These are phyloP conservation scores for Leccinum olivaceopallidum DNA, from an alignment of 768 basidiomycete species.

Conservation along the genomic window DNA sequence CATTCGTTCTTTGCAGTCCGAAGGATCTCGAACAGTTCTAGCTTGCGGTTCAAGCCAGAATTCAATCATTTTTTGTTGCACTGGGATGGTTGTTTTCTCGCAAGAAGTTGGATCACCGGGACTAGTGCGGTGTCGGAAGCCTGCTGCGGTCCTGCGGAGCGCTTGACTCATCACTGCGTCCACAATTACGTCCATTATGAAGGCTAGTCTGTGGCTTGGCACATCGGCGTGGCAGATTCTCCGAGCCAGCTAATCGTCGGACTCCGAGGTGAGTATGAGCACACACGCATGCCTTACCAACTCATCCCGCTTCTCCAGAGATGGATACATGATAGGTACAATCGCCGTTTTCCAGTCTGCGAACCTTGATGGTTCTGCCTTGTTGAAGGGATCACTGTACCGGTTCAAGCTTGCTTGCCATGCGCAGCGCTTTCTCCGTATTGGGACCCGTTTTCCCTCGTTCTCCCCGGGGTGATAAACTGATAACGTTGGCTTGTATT, in stretches of 20 bases:
- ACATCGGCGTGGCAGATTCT: not conserved
- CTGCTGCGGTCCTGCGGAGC: too few species aligned
- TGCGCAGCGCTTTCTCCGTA: not conserved
- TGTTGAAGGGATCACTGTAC: not conserved
- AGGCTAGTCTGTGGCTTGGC: not conserved
- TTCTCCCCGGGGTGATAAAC: not conserved
- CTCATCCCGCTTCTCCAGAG: not conserved
- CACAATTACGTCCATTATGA: not conserved
- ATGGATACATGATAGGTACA: not conserved
- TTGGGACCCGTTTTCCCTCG: not conserved
- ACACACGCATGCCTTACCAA: not conserved
- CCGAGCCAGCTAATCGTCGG: not conserved
- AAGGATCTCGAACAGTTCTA: too few species aligned
- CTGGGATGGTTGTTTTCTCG: too few species aligned
- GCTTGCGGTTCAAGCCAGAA: too few species aligned
- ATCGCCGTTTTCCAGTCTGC: not conserved
- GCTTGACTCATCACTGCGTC: too few species aligned
- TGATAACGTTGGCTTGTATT: not conserved
- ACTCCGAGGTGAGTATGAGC: not conserved
- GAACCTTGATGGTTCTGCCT: not conserved
- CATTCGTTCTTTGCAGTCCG: too few species aligned
- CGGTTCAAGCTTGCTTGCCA: not conserved
- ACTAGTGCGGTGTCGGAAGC: too few species aligned
- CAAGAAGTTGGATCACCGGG: too few species aligned
- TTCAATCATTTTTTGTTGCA: too few species aligned